Percentiles rank a stretch among this genome's conserved stretches.
phyloP scores from a whole-genome alignment of 768 basidiomycete genomes.

The Aureoboletus auriporus region DNA sequence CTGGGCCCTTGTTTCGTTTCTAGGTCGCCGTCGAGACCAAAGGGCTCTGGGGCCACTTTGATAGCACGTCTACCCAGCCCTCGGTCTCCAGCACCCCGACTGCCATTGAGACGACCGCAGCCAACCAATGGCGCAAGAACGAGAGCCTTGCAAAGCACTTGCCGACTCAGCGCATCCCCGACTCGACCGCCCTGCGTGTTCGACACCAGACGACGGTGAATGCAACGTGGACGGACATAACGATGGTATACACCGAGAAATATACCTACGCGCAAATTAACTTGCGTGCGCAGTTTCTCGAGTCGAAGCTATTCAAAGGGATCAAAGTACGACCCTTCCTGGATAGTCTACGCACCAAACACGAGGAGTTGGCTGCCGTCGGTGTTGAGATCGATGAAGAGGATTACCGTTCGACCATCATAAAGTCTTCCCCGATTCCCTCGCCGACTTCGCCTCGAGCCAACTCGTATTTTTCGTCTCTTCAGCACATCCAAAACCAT shows the following conservation, averaged over 20 bases:
- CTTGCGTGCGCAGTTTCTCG: background rate
- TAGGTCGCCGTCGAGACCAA: too few relatives aligned
- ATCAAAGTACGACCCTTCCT: background rate
- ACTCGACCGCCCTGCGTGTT: background rate
- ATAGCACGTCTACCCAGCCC: too few relatives aligned
- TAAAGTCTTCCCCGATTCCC: background rate
- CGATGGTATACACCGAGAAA: background rate
- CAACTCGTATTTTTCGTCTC: background rate
- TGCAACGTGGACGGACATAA: background rate
- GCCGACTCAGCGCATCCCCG: background rate
- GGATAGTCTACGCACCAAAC: background rate
- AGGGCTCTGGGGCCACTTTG: too few relatives aligned
- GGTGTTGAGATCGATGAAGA: background rate
- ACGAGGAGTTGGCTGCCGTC: background rate
- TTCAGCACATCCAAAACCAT: background rate
- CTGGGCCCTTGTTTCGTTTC: too few relatives aligned
- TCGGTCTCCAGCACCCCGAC: too few relatives aligned
- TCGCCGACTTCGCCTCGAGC: background rate
- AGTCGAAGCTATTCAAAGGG: background rate
- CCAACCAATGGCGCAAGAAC: background rate
- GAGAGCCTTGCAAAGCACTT: background rate
- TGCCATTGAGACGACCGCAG: too few relatives aligned
- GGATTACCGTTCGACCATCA: background rate
- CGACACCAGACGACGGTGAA: background rate
- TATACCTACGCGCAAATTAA: background rate